Evolutionary conservation across 2,329 filamentous ascomycete genomes (phyloP).

Genomic region (Gaeumannomyces sp.): DNA sequence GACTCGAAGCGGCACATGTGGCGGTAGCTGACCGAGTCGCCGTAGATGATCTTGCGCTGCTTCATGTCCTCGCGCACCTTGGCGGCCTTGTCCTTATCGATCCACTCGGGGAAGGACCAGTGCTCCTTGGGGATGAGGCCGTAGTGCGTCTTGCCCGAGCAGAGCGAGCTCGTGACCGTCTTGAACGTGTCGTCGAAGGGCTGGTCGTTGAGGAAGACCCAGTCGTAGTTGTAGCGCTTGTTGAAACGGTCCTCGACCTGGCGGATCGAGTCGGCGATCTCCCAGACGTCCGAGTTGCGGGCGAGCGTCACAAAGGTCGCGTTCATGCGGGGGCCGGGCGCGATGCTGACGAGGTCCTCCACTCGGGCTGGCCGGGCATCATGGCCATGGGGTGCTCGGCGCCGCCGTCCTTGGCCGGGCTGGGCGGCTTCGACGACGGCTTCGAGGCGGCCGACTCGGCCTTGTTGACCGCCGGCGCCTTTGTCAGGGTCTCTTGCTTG

Average conservation of each 20-base stretch:
- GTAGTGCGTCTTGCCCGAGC: conserved; percentile 90
- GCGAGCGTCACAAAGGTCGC: conserved; percentile 96
- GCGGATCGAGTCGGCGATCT: conserved; percentile 91
- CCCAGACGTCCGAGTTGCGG: conserved; percentile 90
- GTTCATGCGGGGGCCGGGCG: conserved; percentile 74
- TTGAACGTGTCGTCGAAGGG: conserved; percentile 92
- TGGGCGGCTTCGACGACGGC: conserved; percentile 17
- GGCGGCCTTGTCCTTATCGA: conserved; percentile 88
- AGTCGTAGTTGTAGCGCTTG: conserved; percentile 92
- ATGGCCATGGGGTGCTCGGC: conserved; percentile 44
- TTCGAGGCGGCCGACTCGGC: conserved; percentile 12
- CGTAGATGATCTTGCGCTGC: conserved; percentile 93
- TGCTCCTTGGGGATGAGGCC: conserved; percentile 85
- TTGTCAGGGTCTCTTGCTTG: conserved; percentile 3
- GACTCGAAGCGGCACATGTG: conserved; percentile 99
- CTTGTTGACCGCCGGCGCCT: conserved; percentile 11
- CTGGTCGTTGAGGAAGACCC: conserved; percentile 97
- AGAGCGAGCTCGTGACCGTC: conserved; percentile 78
- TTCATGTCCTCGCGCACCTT: conserved; percentile 93
- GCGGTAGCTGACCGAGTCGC: conserved; percentile 91
- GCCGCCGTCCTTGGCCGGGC: conserved; percentile 28
- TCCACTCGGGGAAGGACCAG: conserved; percentile 95
- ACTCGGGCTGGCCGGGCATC: conserved; percentile 45
- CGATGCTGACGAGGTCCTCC: conserved; percentile 44
- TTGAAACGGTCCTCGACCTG: conserved; percentile 99